Percentiles rank a stretch among this genome's conserved stretches.
Evolutionary conservation across 495 filamentous ascomycete species (phyloP).

Genomic region (Chaetomidium leptoderma): DNA sequence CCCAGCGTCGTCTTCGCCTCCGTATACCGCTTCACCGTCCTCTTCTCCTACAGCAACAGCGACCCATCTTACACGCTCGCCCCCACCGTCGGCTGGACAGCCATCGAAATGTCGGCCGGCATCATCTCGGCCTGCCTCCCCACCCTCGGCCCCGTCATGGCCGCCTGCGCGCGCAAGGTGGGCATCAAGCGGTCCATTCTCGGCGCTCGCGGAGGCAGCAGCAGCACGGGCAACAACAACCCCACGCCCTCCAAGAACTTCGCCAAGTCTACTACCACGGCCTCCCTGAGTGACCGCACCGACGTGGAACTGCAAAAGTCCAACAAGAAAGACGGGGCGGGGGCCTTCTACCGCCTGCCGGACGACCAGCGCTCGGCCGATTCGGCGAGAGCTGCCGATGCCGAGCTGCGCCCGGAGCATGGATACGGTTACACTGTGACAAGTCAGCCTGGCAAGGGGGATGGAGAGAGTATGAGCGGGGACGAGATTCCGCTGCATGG

Average conservation of each 20-base stretch:
- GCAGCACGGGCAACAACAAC: background rate
- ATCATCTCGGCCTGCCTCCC: constrained; percentile 47
- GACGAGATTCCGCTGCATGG: constrained; percentile 15
- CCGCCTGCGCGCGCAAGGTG: background rate
- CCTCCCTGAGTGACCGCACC: background rate
- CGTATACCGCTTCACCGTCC: constrained; percentile 24
- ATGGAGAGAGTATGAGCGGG: constrained; percentile 3
- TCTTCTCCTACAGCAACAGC: constrained; percentile 33
- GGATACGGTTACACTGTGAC: constrained; percentile 8
- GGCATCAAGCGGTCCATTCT: constrained; percentile 11
- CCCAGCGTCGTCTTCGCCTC: constrained; percentile 17
- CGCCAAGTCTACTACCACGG: background rate
- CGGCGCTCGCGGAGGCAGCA: background rate
- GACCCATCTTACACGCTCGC: constrained; percentile 40
- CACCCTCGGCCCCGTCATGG: constrained; percentile 36
- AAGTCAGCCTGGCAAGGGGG: constrained; percentile 5
- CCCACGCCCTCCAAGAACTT: background rate
- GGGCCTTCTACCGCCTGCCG: constrained; percentile 11
- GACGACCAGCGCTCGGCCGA: background rate
- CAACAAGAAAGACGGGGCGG: background rate
- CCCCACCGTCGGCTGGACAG: constrained; percentile 41
- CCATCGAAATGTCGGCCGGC: constrained; percentile 45
- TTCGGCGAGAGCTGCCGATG: background rate
- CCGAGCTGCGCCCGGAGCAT: constrained; percentile 5
- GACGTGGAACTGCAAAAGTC: constrained; percentile 5